A percentile compares a stretch with the other conserved stretches of the same genome.
phyloP scores from a whole-genome alignment of 192 early-diverging fungal species.

The Powellomyces hirtus region DNA sequence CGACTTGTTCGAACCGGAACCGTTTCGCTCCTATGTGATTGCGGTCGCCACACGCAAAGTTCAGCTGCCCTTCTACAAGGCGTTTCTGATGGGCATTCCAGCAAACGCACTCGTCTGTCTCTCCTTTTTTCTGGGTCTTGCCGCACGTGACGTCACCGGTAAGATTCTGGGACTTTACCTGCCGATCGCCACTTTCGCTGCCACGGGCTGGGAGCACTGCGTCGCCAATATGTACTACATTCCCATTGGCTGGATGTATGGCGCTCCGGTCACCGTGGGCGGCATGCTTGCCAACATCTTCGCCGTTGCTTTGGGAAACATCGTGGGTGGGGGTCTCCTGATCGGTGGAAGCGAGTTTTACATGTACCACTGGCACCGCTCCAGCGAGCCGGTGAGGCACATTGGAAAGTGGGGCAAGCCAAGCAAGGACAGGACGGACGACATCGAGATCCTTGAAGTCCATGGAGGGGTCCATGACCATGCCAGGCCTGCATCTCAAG shows the following conservation, averaged over 20 bases:
- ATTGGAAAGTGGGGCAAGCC: slow-evolving; percentile 20
- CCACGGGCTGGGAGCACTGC: slow-evolving; percentile 32
- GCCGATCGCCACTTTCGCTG: slow-evolving; percentile 33
- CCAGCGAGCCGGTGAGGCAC: slow-evolving; percentile 13
- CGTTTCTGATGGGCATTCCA: slow-evolving; percentile 30
- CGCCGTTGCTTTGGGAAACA: slow-evolving; percentile 29
- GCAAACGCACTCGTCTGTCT: slow-evolving; percentile 39
- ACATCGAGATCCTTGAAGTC: not conserved
- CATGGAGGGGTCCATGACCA: not conserved
- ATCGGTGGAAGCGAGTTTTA: slow-evolving; percentile 33
- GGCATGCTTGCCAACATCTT: slow-evolving; percentile 14
- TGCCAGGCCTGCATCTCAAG: slow-evolving; percentile 1
- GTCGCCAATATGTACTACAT: slow-evolving; percentile 39
- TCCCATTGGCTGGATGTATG: slow-evolving; percentile 26
- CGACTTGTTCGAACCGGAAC: slow-evolving; percentile 26
- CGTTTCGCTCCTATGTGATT: slow-evolving; percentile 24
- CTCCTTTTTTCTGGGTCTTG: slow-evolving; percentile 32
- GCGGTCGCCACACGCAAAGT: slow-evolving; percentile 24
- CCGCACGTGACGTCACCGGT: slow-evolving; percentile 32
- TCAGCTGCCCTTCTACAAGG: slow-evolving; percentile 20
- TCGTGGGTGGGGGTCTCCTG: slow-evolving; percentile 31
- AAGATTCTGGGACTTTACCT: slow-evolving; percentile 33
- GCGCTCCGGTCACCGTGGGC: slow-evolving; percentile 17
- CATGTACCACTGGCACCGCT: slow-evolving; percentile 35
- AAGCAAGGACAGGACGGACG: not conserved